Percentiles rank a stretch among this genome's conserved stretches.
Evolutionary conservation across 108 stramenopile species (phyloP).

Genomic region (Asterionellopsis glacialis): DNA sequence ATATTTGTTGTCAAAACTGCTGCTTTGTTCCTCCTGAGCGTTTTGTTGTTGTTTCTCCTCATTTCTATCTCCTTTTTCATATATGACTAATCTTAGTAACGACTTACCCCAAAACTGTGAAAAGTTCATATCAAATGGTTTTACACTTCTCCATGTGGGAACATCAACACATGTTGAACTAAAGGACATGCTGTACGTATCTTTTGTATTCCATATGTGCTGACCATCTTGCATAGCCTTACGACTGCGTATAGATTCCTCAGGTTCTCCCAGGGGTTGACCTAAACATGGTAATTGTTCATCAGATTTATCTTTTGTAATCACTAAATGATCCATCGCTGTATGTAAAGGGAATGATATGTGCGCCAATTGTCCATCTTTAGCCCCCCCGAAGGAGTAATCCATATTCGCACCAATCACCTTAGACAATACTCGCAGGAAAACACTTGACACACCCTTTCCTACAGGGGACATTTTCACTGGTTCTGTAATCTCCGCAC

Average conservation of each 20-base stretch:
- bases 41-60: too few species aligned
- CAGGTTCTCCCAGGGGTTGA: conserved; percentile 42
- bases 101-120: conserved; percentile 75
- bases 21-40: too few species aligned
- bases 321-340: too few species aligned
- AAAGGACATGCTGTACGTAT: conserved; percentile 66
- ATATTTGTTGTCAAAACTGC: too few species aligned
- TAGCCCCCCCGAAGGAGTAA: conserved; percentile 65
- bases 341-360: too few species aligned
- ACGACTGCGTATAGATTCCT: conserved; percentile 28
- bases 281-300: conserved; percentile 34
- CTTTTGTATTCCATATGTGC: conserved; percentile 42
- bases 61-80: conserved; percentile 30
- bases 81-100: conserved; percentile 32
- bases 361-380: too few species aligned
- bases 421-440: too few species aligned
- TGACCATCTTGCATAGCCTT: conserved; percentile 15
- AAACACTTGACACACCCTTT: conserved; percentile 18
- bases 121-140: conserved; percentile 60
- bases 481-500: conserved; percentile 59
- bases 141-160: conserved; percentile 61
- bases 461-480: conserved; percentile 76
- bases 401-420: conserved; percentile 32
- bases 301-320: too few species aligned
- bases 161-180: conserved; percentile 79